These are phyloP conservation scores for Taphrina flavorubra DNA, from an alignment of 1,139 yeast species.

Conservation along the genomic window DNA sequence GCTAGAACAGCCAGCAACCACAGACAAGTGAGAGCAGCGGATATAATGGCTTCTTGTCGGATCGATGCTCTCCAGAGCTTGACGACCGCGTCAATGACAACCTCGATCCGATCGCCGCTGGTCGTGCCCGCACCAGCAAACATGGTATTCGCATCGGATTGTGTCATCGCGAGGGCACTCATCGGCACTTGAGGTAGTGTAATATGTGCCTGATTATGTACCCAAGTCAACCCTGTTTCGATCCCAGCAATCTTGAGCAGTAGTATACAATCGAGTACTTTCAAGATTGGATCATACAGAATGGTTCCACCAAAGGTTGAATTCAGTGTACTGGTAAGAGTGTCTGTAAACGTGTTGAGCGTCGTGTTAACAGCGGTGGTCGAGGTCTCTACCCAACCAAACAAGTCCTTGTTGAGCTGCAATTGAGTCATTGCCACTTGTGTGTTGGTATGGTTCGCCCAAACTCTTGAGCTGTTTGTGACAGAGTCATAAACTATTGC, in stretches of 20 bases:
- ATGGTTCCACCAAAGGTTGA: slow-evolving; percentile 71
- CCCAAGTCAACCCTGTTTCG: slow-evolving; percentile 79
- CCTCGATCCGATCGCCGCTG: background rate
- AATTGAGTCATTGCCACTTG: slow-evolving; percentile 57
- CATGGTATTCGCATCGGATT: background rate
- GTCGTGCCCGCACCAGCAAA: slow-evolving; percentile 2
- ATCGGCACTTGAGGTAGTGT: slow-evolving; percentile 58
- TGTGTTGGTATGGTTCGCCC: slow-evolving; percentile 63
- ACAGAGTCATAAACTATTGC: slow-evolving; percentile 43
- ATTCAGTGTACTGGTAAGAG: slow-evolving; percentile 62
- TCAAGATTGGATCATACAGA: slow-evolving; percentile 62
- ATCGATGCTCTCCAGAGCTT: slow-evolving; percentile 24
- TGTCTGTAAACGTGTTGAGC: slow-evolving; percentile 57
- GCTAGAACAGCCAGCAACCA: slow-evolving; percentile 19
- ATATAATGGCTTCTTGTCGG: slow-evolving; percentile 24
- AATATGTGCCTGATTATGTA: slow-evolving; percentile 67
- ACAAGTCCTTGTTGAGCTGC: slow-evolving; percentile 64
- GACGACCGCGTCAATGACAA: slow-evolving; percentile 7
- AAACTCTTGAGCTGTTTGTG: slow-evolving; percentile 49
- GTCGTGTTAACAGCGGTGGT: slow-evolving; percentile 64
- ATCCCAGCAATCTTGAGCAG: slow-evolving; percentile 71
- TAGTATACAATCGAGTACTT: slow-evolving; percentile 77
- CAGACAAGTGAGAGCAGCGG: slow-evolving; percentile 6
- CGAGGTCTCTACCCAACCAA: slow-evolving; percentile 69
- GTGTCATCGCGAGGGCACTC: slow-evolving; percentile 23